Percentiles rank a stretch among this genome's conserved stretches.
Evolutionary conservation across 805 yeast genomes (phyloP).

Genomic region (Ogataea paradorogensis): DNA sequence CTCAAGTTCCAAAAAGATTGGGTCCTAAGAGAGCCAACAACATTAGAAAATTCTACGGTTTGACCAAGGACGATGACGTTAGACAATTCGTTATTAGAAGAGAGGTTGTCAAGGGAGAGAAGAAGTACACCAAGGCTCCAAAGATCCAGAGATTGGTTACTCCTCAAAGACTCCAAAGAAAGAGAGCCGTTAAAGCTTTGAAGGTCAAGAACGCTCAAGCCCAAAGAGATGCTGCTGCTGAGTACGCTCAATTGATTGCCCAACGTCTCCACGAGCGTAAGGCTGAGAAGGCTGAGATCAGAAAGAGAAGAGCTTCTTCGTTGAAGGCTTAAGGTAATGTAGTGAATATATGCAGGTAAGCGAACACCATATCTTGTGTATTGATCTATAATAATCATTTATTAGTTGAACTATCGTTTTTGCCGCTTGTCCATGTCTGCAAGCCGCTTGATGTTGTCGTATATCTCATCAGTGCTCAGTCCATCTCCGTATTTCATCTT

Average conservation of each 20-base stretch:
- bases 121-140: conserved; percentile 99
- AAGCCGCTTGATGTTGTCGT: conserved; percentile 53
- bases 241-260: conserved; percentile 98
- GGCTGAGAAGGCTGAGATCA: conserved; percentile 97
- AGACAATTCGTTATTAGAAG: conserved; percentile 94
- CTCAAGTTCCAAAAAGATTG: conserved; percentile 95
- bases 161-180: conserved; percentile 98
- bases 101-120: conserved; percentile 96
- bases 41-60: conserved; percentile 99
- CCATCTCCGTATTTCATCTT: conserved; percentile 44
- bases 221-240: conserved; percentile 99
- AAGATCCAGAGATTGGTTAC: conserved; percentile 99
- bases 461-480: conserved; percentile 46
- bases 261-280: conserved; percentile 97
- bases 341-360: conserved; percentile 11
- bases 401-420: conserved; percentile 5
- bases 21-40: conserved; percentile 99
- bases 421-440: conserved; percentile 17
- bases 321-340: conserved; percentile 68
- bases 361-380: conserved; percentile 3
- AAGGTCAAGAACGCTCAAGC: conserved; percentile 97
- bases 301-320: conserved; percentile 99
- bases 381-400: conserved; percentile 7
- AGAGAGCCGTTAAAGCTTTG: conserved; percentile 92
- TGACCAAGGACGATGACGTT: conserved; percentile 89